phyloP scores from a whole-genome alignment of 306 rosid genomes.

The Quillaja saponaria region DNA sequence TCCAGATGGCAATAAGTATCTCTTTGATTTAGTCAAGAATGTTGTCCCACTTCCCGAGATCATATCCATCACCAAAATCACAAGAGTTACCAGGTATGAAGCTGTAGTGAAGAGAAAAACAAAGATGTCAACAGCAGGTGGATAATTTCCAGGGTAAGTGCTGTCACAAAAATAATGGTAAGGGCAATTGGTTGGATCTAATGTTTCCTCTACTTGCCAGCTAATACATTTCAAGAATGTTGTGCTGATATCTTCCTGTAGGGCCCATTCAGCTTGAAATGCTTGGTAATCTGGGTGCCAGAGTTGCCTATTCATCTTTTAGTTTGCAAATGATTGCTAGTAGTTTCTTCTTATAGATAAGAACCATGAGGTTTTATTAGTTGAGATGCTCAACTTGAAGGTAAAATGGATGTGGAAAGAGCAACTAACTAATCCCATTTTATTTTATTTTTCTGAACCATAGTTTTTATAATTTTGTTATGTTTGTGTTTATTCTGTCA shows the following conservation, averaged over 20 bases:
- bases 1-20: conserved; percentile 68
- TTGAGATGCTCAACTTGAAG: conserved; percentile 52
- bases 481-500: conserved; percentile 18
- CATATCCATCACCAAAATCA: conserved; percentile 47
- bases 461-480: conserved; percentile 14
- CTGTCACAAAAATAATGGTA: conserved; percentile 83
- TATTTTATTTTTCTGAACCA: conserved; percentile 23
- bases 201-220: conserved; percentile 89
- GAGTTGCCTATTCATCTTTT: conserved; percentile 46
- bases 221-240: conserved; percentile 84
- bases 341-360: conserved; percentile 23
- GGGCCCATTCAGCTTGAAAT: conserved; percentile 49
- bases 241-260: conserved; percentile 38
- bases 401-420: too few species aligned
- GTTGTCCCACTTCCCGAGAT: conserved; percentile 30
- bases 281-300: conserved; percentile 49
- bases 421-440: conserved; percentile 65
- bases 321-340: conserved; percentile 17
- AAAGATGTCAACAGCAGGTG: conserved; percentile 50
- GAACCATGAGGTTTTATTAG: conserved; percentile 43
- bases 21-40: conserved; percentile 33
- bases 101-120: conserved; percentile 52
- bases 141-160: conserved; percentile 64
- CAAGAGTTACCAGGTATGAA: conserved; percentile 64
- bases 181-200: conserved; percentile 73